Evolutionary conservation across 2,329 filamentous ascomycete species (phyloP), one percentile per base, ranked within the genome.

Genomic region (Fusarium newnesense): DNA sequence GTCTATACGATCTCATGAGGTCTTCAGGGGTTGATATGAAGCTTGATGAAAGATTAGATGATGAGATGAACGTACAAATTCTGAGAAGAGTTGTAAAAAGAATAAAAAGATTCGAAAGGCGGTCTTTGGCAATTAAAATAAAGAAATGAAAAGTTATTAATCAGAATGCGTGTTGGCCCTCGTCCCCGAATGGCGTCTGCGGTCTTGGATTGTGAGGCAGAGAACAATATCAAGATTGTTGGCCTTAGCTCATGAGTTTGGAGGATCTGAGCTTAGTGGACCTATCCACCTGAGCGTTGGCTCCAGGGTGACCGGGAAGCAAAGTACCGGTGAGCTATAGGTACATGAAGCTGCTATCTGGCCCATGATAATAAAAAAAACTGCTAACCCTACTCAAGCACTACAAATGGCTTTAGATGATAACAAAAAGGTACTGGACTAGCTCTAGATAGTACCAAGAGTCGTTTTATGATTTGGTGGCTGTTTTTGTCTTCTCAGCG

Each of bases 141-240:
- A 46, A 62, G n/a, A 56, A 59, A 40, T 34, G 9, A 42, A n/a
- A 43, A 61, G 13, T 21, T 49, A 37, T 24, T 58, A 54, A 21
- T 58, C 24, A 62, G 43, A 53, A 56, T 60, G 53, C 61, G 50
- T 52, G 60, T 54, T 73, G 74, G 54, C 75, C 75, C 74, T 75
- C 75, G 60, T 74, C 49, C 63, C 54, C n/a, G 28, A 39, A 68
- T 66, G 69, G 75, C 73, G 73, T 70, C 68, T 70, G 70, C 44
- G 60, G 60, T 46, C 28, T 71, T 69, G 54, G 67, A 72, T 79
- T 79, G 75, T 78, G 73, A 73, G 50, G 67, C 49, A 70, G 57
- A 72, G 77, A 77, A 79, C 78, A 78, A 79, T 79, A 75, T 60
- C 58, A 78, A 74, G 64, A 63, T 60, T 67, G 70, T 52, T 72